Evolutionary conservation across 768 basidiomycete species (phyloP), one percentile per base, ranked within the genome.

Genomic region (Termitomyces sp.): DNA sequence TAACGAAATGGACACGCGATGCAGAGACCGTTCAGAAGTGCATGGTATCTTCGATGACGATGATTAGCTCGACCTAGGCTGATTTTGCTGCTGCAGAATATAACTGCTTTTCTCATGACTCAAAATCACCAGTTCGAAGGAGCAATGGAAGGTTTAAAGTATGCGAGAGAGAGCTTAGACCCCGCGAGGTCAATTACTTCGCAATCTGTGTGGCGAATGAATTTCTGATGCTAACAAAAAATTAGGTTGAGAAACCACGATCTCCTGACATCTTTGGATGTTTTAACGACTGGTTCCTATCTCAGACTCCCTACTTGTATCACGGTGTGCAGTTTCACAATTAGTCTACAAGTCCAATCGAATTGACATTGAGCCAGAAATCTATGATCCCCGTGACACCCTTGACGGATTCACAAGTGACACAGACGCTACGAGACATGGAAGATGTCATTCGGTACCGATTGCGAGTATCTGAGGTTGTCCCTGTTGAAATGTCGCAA

Each of bases 251-350:
- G 96, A 60, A 98, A 98, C 74, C 94, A 96, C 63, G 96, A 98
- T 73, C 78, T 98, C 29, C 81, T 95, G 4, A 96, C 94, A 0
- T 96, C 96, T 29, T 76, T 98, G 42, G 91, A 95, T 66, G 91
- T 98, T 58, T 79, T 97, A 37, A 91, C 91, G 1, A 87, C 86
- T 12, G 96, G 95, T 0, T 87, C 91, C 15, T 98, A 98, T 70
- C 79, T 86, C 43, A 81, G 93, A 32, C 83, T 98, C 15, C 95
- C 96, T 17, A 82, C 86, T 2, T 80, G 78, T 56, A 89, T 96
- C 71, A 92, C 91, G 84, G 93, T 92, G 25, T 60, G 59, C 66
- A 53, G 36, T 55, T 17, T 61, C 56, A 60, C 40, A 29, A 17
- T 53, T 46, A 5, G 9, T 42, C 40, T 42, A 9, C 51, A 56